Percentiles rank a stretch among this genome's conserved stretches.
Evolutionary conservation across 495 filamentous ascomycete species (phyloP).

Genomic region (Hyaloscypha hepaticicola): DNA sequence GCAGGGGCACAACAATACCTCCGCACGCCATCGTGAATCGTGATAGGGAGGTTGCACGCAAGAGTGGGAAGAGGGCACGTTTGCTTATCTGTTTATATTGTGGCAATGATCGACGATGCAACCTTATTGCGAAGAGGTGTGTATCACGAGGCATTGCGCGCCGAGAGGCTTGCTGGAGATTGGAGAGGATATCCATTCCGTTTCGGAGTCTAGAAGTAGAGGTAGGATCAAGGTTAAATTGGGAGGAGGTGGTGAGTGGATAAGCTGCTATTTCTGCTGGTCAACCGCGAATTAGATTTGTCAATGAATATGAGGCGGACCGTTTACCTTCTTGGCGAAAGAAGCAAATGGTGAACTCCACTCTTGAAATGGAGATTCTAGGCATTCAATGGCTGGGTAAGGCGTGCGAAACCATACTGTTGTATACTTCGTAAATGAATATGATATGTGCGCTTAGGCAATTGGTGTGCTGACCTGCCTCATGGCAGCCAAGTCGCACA

Average conservation of each 20-base stretch:
- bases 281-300: neutral
- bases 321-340: neutral
- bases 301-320: neutral
- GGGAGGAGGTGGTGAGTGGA: neutral
- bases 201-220: neutral
- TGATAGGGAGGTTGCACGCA: neutral
- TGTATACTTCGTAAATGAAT: neutral
- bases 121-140: slow-evolving; percentile 8
- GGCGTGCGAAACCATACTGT: neutral
- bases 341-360: neutral
- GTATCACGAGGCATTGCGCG: neutral
- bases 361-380: neutral
- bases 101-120: slow-evolving; percentile 13
- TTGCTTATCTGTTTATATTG: neutral
- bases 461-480: neutral
- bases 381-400: neutral
- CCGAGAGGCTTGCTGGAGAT: neutral
- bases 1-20: neutral
- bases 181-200: neutral
- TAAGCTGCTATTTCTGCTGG: neutral
- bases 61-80: neutral
- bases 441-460: slow-evolving; percentile 5
- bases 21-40: neutral
- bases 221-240: neutral
- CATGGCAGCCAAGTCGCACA: neutral